Evolutionary conservation across 2,329 filamentous ascomycete species (phyloP).

Genomic region (Byssothecium circinans): DNA sequence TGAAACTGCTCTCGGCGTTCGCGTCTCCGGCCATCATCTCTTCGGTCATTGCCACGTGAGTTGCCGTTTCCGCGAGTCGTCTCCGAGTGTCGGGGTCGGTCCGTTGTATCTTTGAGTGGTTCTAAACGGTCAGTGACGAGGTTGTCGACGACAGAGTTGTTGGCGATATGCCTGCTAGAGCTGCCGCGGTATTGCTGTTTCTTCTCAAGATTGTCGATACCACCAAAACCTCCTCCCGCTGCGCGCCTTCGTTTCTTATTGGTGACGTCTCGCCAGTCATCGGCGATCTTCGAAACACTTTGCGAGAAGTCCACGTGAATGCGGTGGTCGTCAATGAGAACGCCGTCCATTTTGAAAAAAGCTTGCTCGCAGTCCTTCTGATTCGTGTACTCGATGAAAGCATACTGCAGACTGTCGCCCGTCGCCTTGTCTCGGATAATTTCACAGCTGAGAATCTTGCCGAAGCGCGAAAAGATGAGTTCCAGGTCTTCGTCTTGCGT

Average conservation of each 20-base stretch:
- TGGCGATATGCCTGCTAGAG: conserved; percentile 30
- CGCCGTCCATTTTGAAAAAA: conserved; percentile 98
- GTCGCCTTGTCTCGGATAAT: conserved; percentile 93
- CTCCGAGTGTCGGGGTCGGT: conserved; percentile 9
- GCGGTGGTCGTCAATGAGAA: conserved; percentile 92
- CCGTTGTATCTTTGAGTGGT: conserved; percentile 13
- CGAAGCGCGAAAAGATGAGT: conserved; percentile 95
- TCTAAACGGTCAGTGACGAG: conserved; percentile 32
- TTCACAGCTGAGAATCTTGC: conserved; percentile 92
- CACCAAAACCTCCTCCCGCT: conserved; percentile 76
- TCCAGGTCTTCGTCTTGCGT: conserved; percentile 93
- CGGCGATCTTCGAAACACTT: conserved; percentile 82
- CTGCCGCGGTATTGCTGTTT: conserved; percentile 72
- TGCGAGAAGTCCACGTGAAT: conserved; percentile 99
- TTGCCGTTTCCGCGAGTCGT: conserved; percentile 3
- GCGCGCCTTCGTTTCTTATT: conserved; percentile 73
- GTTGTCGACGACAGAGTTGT: conserved; percentile 36
- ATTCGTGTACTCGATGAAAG: conserved; percentile 95
- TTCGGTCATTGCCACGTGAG: conserved; percentile 25
- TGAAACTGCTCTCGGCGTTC: conserved; percentile 40
- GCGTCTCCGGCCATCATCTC: conserved; percentile 45
- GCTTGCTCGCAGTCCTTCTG: conserved; percentile 91
- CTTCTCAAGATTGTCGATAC: conserved; percentile 84
- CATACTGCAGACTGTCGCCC: conserved; percentile 93
- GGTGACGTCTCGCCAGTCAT: conserved; percentile 83